Evolutionary conservation across 306 rosid species (phyloP).

Genomic region (Glycine latifolia): DNA sequence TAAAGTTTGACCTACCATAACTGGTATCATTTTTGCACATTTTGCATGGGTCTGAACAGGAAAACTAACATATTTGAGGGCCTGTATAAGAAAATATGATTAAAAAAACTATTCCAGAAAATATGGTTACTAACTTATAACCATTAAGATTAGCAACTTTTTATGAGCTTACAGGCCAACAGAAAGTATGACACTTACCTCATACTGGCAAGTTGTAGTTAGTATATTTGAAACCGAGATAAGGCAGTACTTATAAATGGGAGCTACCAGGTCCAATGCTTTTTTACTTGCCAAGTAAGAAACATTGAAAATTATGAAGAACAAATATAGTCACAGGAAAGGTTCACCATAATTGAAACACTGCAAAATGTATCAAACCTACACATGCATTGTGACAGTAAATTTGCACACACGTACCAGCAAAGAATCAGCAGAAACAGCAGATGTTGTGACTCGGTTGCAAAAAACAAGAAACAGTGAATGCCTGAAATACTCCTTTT

Average conservation of each 20-base stretch:
- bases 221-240: constrained; percentile 85
- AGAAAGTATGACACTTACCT: constrained; percentile 58
- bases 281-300: constrained; percentile 81
- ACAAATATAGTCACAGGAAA: constrained; percentile 10
- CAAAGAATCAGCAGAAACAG: constrained; percentile 86
- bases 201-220: constrained; percentile 96
- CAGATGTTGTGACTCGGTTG: constrained; percentile 91
- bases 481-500: constrained; percentile 75
- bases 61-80: constrained; percentile 97
- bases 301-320: constrained; percentile 33
- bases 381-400: constrained; percentile 6
- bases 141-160: constrained; percentile 16
- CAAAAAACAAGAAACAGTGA: constrained; percentile 94
- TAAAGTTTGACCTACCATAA: constrained; percentile 72
- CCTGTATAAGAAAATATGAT: constrained; percentile 60
- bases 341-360: constrained; percentile 25
- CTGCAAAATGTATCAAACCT: constrained; percentile 2
- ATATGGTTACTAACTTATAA: constrained; percentile 14
- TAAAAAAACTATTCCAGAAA: constrained; percentile 26
- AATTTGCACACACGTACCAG: constrained; percentile 58
- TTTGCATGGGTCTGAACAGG: constrained; percentile 98
- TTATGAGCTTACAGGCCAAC: constrained; percentile 8
- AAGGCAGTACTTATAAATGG: constrained; percentile 81
- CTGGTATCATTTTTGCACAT: constrained; percentile 98
- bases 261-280: constrained; percentile 83